Base-by-base conservation (phyloP, 495 filamentous ascomycete genomes). In the Penicillium cinerascens region DNA sequence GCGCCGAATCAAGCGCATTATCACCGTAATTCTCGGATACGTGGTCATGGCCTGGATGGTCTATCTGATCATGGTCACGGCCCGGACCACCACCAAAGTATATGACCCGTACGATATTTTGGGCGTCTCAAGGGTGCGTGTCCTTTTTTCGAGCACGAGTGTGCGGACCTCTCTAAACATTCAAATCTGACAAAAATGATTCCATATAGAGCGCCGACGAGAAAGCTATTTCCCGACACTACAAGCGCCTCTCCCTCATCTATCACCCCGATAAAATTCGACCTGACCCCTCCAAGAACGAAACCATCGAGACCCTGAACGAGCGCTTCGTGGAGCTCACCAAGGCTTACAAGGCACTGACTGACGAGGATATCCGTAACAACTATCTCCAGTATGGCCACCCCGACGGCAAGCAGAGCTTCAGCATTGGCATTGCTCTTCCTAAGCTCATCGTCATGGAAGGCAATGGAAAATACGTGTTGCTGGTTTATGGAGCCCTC, bases 71-170 rank as follows among this genome's bases (percentile, higher is more conserved):
- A 60, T 83, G 47, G 86, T 87, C 20, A 92, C 89, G 42, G 83
- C 88, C 49, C 81, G 84, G 29, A 85, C 85, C 1, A 63, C 73
- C 22, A 77, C 85, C 20, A 91, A 92, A 72, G 81, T 96, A 42
- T 98, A 92, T 86, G 91, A 97, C 72, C 93, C 93, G 9, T 98
- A 97, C 78, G 87, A 92, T 59, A 91, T 98, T 61, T 70, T 98
- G 55, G 88, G 87, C 44, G 77, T 97, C 41, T 84, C 90, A 59
- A 84, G 87, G 69, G 88, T 90, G 74, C 42, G 81, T 40, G 8
- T 49, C 16, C 35, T 36, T 39, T 36, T 39, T 37, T 18, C 13
- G 26, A 21, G 25, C 44, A 9, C 29, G 18, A 17, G 16, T 20
- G 18, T 15, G 23, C 11, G 7, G 46, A 4, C 23, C 2, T 0